Conservation (phyloP, 345 rosid genomes). For the Psidium guajava region DNA sequence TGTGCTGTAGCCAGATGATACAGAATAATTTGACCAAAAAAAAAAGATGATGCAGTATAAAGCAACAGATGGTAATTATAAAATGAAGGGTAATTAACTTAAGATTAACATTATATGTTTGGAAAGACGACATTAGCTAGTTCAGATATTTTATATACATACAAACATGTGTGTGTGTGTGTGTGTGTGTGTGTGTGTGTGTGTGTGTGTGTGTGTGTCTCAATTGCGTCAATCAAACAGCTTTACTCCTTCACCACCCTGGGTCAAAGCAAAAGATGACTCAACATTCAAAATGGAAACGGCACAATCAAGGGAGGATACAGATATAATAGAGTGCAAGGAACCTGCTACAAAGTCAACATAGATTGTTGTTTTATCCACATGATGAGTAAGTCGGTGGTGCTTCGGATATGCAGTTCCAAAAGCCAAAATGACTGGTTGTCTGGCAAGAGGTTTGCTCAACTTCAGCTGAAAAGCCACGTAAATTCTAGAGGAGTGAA, state of each 20-base stretch:
- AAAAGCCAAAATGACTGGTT: slow-evolving; percentile 65
- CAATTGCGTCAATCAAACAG: background rate
- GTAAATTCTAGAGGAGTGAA: slow-evolving; percentile 68
- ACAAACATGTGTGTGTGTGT: no score
- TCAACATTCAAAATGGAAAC: background rate
- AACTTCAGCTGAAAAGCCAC: slow-evolving; percentile 74
- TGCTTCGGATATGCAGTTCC: slow-evolving; percentile 42
- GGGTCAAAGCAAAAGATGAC: background rate
- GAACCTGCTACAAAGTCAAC: slow-evolving; percentile 68
- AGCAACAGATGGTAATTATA: background rate
- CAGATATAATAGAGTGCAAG: background rate
- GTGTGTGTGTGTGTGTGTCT: no score
- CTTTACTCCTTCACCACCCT: background rate
- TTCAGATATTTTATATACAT: background rate
- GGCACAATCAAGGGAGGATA: background rate
- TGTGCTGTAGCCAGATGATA: background rate
- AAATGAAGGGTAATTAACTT: background rate
- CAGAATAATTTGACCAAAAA: no score
- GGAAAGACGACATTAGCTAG: background rate
- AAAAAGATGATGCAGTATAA: background rate
- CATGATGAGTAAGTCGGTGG: slow-evolving; percentile 44
- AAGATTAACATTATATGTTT: background rate
- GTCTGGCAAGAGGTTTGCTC: slow-evolving; percentile 29
- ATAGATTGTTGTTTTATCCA: slow-evolving; percentile 51
- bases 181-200: no score